Percentiles rank a stretch among this genome's conserved stretches.
Evolutionary conservation across 495 filamentous ascomycete genomes (phyloP).

Genomic region (Lasiosphaeria ovina): DNA sequence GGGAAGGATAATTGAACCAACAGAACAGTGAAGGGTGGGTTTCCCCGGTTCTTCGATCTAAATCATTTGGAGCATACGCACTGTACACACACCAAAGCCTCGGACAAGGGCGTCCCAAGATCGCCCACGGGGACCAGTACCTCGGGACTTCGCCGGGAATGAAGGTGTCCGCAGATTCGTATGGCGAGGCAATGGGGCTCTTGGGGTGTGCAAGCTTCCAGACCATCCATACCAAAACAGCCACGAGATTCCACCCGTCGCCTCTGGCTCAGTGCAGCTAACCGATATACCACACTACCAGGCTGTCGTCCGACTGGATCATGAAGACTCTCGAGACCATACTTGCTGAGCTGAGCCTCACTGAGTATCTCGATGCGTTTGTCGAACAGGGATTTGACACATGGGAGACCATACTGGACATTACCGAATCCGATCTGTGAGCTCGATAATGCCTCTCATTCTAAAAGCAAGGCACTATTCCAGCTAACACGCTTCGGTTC

Average conservation of each 20-base stretch:
- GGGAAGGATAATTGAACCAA: neutral
- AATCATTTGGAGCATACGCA: neutral
- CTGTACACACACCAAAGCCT: too few relatives aligned
- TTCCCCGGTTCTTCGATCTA: neutral
- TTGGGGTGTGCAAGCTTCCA: too few relatives aligned
- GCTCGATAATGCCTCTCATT: slow-evolving; percentile 17
- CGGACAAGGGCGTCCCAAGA: too few relatives aligned
- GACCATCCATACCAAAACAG: too few relatives aligned
- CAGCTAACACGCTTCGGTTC: slow-evolving; percentile 14
- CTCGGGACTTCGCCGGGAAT: too few relatives aligned
- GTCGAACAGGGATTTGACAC: slow-evolving; percentile 75
- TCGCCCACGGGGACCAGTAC: too few relatives aligned
- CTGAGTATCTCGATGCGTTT: slow-evolving; percentile 67
- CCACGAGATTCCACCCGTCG: too few relatives aligned
- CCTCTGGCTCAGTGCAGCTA: neutral
- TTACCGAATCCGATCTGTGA: slow-evolving; percentile 77
- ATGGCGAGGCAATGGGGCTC: too few relatives aligned
- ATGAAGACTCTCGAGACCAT: slow-evolving; percentile 50
- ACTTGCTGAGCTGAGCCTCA: slow-evolving; percentile 69
- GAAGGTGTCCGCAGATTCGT: too few relatives aligned
- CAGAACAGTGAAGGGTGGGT: neutral
- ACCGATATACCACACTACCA: slow-evolving; percentile 10
- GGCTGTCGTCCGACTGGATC: slow-evolving; percentile 27
- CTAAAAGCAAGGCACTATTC: neutral
- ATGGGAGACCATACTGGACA: slow-evolving; percentile 76